Conservation (phyloP, 306 rosid species). For the Trichosanthes truncata region DNA sequence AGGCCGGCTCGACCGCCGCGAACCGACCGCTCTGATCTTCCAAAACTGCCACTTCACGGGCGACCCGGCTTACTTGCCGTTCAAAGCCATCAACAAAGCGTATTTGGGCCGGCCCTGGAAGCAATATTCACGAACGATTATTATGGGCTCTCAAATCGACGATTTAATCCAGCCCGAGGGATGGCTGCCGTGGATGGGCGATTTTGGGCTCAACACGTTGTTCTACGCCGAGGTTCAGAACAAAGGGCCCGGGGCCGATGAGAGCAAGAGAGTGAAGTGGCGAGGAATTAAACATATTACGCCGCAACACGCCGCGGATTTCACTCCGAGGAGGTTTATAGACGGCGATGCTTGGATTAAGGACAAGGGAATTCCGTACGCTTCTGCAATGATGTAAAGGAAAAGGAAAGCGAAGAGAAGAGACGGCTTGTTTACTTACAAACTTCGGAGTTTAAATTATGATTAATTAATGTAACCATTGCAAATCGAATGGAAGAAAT, state of each 20-base stretch:
- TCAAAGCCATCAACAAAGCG: neutral
- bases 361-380: conserved; percentile 13
- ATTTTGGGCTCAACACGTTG: conserved; percentile 4
- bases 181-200: conserved; percentile 32
- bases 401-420: neutral
- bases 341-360: conserved; percentile 30
- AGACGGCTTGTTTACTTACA: neutral
- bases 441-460: too few species aligned
- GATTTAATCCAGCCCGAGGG: conserved; percentile 18
- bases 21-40: conserved; percentile 21
- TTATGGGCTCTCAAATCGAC: conserved; percentile 28
- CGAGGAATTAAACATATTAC: conserved; percentile 17
- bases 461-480: neutral
- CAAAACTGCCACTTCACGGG: conserved; percentile 27
- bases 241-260: conserved; percentile 23
- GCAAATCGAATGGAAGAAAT: neutral
- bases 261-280: conserved; percentile 31
- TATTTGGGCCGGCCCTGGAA: conserved; percentile 50
- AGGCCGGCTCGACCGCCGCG: conserved; percentile 10
- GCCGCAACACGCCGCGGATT: neutral
- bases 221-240: conserved; percentile 27
- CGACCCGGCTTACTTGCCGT: neutral
- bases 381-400: conserved; percentile 8
- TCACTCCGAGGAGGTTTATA: conserved; percentile 20
- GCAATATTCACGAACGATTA: conserved; percentile 29